Percentiles rank a stretch among this genome's conserved stretches.
These are phyloP conservation scores for Pyrenophora teres DNA, from an alignment of 2,329 filamentous ascomycete species.

Conservation along the genomic window DNA sequence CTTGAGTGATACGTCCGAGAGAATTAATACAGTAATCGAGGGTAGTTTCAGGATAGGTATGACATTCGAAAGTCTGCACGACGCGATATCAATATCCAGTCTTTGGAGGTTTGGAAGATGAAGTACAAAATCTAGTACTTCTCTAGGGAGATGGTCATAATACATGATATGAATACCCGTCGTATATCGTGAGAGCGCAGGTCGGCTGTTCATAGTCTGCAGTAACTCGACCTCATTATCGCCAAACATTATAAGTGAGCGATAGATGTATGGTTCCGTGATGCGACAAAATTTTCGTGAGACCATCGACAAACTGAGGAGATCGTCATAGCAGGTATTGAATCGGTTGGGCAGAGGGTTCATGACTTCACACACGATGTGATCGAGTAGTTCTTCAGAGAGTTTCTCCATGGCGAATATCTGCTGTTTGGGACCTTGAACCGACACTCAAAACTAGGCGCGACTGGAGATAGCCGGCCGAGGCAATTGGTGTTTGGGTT, in stretches of 20 bases:
- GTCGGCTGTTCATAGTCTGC: not conserved
- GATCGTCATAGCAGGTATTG: not conserved
- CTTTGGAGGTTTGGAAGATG: constrained; percentile 5
- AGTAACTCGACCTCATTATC: not conserved
- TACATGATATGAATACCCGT: not conserved
- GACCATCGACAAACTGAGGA: constrained; percentile 11
- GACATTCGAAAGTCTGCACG: not conserved
- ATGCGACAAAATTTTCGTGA: constrained; percentile 14
- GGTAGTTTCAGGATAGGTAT: constrained; percentile 1
- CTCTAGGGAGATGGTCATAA: not conserved
- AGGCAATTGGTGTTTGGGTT: not conserved
- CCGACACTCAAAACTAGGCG: not conserved
- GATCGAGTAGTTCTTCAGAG: constrained; percentile 14
- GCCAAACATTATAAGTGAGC: not conserved
- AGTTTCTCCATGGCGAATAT: constrained; percentile 9
- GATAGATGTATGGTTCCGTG: constrained; percentile 10
- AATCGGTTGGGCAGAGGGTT: constrained; percentile 5
- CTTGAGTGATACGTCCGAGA: not conserved
- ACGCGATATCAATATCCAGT: constrained; percentile 2
- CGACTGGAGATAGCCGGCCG: not conserved
- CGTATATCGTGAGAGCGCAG: constrained; percentile 1
- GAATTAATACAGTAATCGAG: constrained; percentile 2
- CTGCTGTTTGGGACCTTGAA: too few relatives aligned
- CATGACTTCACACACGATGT: constrained; percentile 8
- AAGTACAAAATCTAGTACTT: not conserved